phyloP scores from a whole-genome alignment of 179 eudicot genomes.

The Vitellaria paradoxa region DNA sequence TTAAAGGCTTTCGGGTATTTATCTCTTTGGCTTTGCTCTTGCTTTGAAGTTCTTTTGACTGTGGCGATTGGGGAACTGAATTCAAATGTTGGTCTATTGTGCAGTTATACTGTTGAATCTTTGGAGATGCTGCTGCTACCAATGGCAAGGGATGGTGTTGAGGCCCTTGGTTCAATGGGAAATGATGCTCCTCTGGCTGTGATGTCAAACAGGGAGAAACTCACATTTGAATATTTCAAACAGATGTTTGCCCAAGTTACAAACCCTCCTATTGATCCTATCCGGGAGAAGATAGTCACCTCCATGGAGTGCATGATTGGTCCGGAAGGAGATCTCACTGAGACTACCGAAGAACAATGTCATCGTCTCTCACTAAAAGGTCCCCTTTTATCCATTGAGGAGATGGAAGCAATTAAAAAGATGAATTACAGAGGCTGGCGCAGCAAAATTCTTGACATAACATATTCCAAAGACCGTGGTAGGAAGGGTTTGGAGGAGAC shows the following conservation, averaged over 20 bases:
- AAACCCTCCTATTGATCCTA: slow-evolving; percentile 99
- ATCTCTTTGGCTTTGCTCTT: slow-evolving; percentile 7
- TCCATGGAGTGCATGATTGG: slow-evolving; percentile 99
- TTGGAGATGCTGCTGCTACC: slow-evolving; percentile 94
- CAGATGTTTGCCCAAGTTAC: slow-evolving; percentile 99
- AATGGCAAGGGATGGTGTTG: slow-evolving; percentile 94
- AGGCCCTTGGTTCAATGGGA: slow-evolving; percentile 99
- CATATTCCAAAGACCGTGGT: slow-evolving; percentile 72
- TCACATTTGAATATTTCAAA: slow-evolving; percentile 93
- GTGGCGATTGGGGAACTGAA: slow-evolving; percentile 4
- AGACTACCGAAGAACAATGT: slow-evolving; percentile 93
- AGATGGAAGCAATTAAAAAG: slow-evolving; percentile 92
- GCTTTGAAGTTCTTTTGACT: background rate
- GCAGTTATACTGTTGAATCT: slow-evolving; percentile 88
- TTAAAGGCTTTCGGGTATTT: slow-evolving; percentile 95
- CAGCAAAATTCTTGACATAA: slow-evolving; percentile 90
- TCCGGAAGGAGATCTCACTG: slow-evolving; percentile 99
- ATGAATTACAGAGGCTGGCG: slow-evolving; percentile 98
- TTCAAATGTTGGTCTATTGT: slow-evolving; percentile 13
- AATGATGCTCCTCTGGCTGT: slow-evolving; percentile 98
- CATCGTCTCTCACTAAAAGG: slow-evolving; percentile 96
- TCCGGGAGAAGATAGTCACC: slow-evolving; percentile 94
- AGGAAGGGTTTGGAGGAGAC: slow-evolving; percentile 91
- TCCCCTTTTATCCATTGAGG: slow-evolving; percentile 76
- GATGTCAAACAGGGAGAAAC: slow-evolving; percentile 96